Percentiles rank a stretch among this genome's conserved stretches.
Conservation (phyloP, 2,329 filamentous ascomycete genomes). For the Talaromyces funiculosus region DNA sequence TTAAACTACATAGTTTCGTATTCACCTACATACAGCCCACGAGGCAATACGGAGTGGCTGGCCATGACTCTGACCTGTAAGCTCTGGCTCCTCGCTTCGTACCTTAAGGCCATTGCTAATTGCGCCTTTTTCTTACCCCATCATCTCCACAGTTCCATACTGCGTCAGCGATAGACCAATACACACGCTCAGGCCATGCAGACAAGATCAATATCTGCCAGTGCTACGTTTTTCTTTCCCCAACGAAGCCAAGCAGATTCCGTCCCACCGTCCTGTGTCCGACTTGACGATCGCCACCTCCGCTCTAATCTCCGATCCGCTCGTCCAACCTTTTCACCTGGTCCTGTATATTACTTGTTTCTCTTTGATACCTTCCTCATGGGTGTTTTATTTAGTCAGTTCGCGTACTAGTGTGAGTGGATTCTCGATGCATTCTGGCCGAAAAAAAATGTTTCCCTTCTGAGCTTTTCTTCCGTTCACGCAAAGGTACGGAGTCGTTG, state of each 20-base stretch:
- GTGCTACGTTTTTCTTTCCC: too few species aligned
- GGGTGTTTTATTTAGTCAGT: not conserved
- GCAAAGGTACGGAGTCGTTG: not conserved
- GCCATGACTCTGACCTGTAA: slow-evolving; percentile 1
- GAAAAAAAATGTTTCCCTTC: not conserved
- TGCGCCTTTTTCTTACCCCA: not conserved
- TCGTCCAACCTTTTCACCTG: slow-evolving; percentile 4
- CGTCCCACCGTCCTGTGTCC: not conserved
- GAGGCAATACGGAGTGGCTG: slow-evolving; percentile 1
- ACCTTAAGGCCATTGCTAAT: slow-evolving; percentile 6
- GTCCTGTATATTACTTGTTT: not conserved
- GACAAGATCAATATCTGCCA: not conserved
- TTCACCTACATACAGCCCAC: slow-evolving; percentile 5
- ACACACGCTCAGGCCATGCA: not conserved
- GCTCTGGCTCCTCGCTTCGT: slow-evolving; percentile 1
- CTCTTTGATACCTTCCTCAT: not conserved
- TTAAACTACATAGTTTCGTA: slow-evolving; percentile 1
- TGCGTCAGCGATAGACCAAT: not conserved
- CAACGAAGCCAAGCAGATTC: not conserved
- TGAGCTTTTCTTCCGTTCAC: not conserved
- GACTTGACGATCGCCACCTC: slow-evolving; percentile 6
- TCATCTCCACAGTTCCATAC: not conserved
- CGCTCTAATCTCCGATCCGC: slow-evolving; percentile 10
- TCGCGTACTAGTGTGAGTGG: not conserved
- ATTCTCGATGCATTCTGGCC: not conserved